Evolutionary conservation across 2,329 filamentous ascomycete genomes (phyloP).

Genomic region (Penicillium sp.): DNA sequence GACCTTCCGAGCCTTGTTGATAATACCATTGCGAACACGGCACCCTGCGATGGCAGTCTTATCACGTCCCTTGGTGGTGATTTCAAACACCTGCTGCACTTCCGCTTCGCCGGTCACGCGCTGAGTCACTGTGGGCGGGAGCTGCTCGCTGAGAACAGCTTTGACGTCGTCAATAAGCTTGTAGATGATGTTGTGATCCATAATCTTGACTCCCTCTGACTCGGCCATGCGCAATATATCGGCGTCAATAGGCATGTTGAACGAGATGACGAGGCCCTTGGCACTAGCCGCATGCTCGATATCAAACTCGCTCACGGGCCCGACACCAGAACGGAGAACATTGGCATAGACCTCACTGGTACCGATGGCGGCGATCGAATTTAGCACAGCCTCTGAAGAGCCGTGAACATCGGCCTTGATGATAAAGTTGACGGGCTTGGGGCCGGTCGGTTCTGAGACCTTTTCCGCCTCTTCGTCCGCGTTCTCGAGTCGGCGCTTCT

Average conservation of each 20-base stretch:
- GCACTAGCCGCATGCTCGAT: slow-evolving; percentile 80
- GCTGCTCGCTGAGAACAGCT: slow-evolving; percentile 61
- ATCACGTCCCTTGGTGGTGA: slow-evolving; percentile 68
- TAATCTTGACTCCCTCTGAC: slow-evolving; percentile 65
- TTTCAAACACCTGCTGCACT: slow-evolving; percentile 74
- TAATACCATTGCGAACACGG: slow-evolving; percentile 73
- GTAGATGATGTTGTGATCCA: slow-evolving; percentile 70
- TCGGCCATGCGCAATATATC: slow-evolving; percentile 67
- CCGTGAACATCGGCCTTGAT: slow-evolving; percentile 91
- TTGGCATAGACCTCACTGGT: slow-evolving; percentile 77
- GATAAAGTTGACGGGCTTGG: slow-evolving; percentile 68
- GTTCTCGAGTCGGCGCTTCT: slow-evolving; percentile 40
- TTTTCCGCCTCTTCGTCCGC: slow-evolving; percentile 33
- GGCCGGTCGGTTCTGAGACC: slow-evolving; percentile 42
- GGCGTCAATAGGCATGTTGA: slow-evolving; percentile 69
- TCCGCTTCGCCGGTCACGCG: slow-evolving; percentile 85
- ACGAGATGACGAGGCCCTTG: slow-evolving; percentile 72
- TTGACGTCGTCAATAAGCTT: slow-evolving; percentile 48
- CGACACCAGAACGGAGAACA: slow-evolving; percentile 72
- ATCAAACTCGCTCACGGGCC: slow-evolving; percentile 77
- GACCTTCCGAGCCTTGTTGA: slow-evolving; percentile 61
- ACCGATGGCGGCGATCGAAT: slow-evolving; percentile 70
- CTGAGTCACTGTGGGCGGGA: slow-evolving; percentile 62
- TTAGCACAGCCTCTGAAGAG: slow-evolving; percentile 83
- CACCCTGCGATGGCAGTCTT: slow-evolving; percentile 79